Percentiles rank a stretch among this genome's conserved stretches.
Evolutionary conservation across 1,139 yeast species (phyloP).

Genomic region (Suhomyces choctaworum): DNA sequence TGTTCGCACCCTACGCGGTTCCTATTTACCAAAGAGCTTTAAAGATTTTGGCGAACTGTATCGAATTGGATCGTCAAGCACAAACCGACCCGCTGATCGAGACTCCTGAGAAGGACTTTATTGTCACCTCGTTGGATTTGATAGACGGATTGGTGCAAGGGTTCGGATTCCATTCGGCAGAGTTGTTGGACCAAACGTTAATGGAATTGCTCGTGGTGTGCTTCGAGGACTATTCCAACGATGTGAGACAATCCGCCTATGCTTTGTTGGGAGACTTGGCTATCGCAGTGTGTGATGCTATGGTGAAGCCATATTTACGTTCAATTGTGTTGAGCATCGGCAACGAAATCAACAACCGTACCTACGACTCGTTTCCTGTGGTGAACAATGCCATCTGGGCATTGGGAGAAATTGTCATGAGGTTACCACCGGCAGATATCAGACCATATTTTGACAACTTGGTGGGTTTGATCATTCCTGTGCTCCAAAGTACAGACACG

Average conservation of each 20-base stretch:
- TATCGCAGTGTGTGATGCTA: slow-evolving; percentile 54
- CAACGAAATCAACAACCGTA: slow-evolving; percentile 60
- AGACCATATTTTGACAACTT: slow-evolving; percentile 63
- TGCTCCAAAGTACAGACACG: slow-evolving; percentile 57
- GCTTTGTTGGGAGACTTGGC: slow-evolving; percentile 90
- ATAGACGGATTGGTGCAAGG: slow-evolving; percentile 94
- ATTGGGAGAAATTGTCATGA: slow-evolving; percentile 78
- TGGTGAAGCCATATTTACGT: slow-evolving; percentile 58
- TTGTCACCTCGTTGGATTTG: slow-evolving; percentile 84
- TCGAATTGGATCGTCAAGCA: slow-evolving; percentile 65
- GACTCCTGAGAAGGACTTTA: slow-evolving; percentile 86
- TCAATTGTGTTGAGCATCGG: slow-evolving; percentile 64
- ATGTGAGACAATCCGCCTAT: slow-evolving; percentile 89
- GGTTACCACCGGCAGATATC: slow-evolving; percentile 51
- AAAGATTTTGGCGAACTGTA: slow-evolving; percentile 64
- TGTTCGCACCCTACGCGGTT: slow-evolving; percentile 86
- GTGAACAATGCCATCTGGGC: slow-evolving; percentile 94
- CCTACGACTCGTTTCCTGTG: slow-evolving; percentile 57
- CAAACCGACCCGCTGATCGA: slow-evolving; percentile 67
- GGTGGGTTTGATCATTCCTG: slow-evolving; percentile 62
- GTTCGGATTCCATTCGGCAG: slow-evolving; percentile 61
- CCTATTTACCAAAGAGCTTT: slow-evolving; percentile 84
- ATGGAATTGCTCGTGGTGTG: slow-evolving; percentile 68
- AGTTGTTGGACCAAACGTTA: slow-evolving; percentile 56
- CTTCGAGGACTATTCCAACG: slow-evolving; percentile 73